Conservation (phyloP, 2,329 filamentous ascomycete genomes). For the Ascosphaera apis region DNA sequence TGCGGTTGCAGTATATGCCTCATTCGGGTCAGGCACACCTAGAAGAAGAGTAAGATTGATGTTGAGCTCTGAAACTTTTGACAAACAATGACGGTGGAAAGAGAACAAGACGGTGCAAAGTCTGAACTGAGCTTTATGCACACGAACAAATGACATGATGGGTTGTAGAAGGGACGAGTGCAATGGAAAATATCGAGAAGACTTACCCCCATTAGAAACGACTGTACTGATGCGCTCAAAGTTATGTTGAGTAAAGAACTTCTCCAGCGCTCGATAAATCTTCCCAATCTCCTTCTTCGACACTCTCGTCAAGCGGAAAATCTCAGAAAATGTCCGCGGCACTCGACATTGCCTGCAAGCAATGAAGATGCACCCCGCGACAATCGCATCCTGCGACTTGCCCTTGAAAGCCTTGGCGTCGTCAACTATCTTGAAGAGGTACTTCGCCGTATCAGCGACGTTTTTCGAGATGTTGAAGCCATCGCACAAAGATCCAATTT, state of each 20-base stretch:
- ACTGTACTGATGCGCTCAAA: constrained; percentile 30
- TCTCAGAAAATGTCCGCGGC: constrained; percentile 79
- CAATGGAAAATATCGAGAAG: too few species aligned
- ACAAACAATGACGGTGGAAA: constrained; percentile 3
- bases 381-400: constrained; percentile 80
- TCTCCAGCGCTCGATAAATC: constrained; percentile 82
- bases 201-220: constrained; percentile 32
- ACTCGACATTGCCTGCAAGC: constrained; percentile 77
- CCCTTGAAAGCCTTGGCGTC: constrained; percentile 88
- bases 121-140: too few species aligned
- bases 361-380: constrained; percentile 93
- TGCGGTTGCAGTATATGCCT: constrained; percentile 45
- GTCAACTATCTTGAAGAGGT: constrained; percentile 84
- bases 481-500: constrained; percentile 74
- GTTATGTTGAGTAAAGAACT: constrained; percentile 58
- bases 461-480: constrained; percentile 58
- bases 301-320: constrained; percentile 79
- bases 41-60: constrained; percentile 2
- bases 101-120: too few species aligned
- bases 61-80: neutral
- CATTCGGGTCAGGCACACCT: constrained; percentile 25
- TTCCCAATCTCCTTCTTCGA: constrained; percentile 93
- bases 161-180: neutral
- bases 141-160: too few species aligned
- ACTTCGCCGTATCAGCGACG: constrained; percentile 74